Percentiles rank a stretch among this genome's conserved stretches.
phyloP scores from a whole-genome alignment of 192 early-diverging fungal genomes.

The Entophlyctis helioformis region DNA sequence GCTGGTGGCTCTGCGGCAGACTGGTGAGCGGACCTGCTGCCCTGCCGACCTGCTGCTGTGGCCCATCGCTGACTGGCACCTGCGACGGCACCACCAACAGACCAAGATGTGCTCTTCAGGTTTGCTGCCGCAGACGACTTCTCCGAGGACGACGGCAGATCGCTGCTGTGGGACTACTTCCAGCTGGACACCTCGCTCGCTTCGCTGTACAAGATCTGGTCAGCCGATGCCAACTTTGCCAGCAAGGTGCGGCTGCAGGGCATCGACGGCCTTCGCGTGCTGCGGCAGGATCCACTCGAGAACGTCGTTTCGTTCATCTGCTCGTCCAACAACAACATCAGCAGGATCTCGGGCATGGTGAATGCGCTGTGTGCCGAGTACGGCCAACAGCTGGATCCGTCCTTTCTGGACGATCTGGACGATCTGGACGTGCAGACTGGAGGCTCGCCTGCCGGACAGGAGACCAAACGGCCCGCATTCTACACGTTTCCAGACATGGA shows the following conservation, averaged over 20 bases:
- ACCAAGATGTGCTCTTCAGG: constrained; percentile 10
- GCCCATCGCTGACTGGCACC: background rate
- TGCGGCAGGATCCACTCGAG: constrained; percentile 80
- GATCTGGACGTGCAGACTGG: too few relatives aligned
- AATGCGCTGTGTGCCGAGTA: constrained; percentile 22
- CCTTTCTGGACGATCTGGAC: too few relatives aligned
- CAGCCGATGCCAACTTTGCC: constrained; percentile 55
- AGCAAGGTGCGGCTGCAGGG: constrained; percentile 30
- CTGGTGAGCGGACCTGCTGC: constrained; percentile 23
- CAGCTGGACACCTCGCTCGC: constrained; percentile 59
- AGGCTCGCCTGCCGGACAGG: too few relatives aligned
- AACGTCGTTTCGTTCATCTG: constrained; percentile 87
- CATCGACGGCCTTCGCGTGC: constrained; percentile 58
- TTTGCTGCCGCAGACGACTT: constrained; percentile 8
- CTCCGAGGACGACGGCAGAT: constrained; percentile 5
- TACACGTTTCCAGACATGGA: constrained; percentile 60
- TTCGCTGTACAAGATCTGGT: constrained; percentile 38
- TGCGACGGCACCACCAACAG: background rate
- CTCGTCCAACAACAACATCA: constrained; percentile 89
- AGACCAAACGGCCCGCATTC: constrained; percentile 15
- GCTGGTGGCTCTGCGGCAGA: constrained; percentile 54
- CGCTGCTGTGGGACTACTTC: constrained; percentile 69
- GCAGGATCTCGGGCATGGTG: constrained; percentile 74
- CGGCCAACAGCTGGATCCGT: too few relatives aligned
- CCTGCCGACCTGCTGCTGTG: constrained; percentile 5